Evolutionary conservation across 2,329 filamentous ascomycete genomes (phyloP).

Genomic region (Shiraia sp.): DNA sequence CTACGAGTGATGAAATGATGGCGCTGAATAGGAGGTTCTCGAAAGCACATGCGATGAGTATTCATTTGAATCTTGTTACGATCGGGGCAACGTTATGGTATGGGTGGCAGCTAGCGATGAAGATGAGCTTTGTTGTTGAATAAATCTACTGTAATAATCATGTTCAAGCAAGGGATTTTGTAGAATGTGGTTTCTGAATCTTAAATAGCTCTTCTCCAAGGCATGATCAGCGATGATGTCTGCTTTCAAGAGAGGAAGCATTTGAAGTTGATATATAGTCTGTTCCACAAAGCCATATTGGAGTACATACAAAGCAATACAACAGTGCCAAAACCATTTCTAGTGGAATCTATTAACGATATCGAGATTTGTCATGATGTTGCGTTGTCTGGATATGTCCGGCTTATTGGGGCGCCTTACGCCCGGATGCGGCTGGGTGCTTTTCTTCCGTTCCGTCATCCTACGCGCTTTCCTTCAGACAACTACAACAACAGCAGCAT

Average conservation of each 20-base stretch:
- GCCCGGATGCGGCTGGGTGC: not conserved
- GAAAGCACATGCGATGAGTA: conserved; percentile 47
- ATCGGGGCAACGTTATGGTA: conserved; percentile 37
- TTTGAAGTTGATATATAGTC: too few species aligned
- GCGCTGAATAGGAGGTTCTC: conserved; percentile 41
- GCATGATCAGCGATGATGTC: too few species aligned
- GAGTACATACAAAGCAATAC: too few species aligned
- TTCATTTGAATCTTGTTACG: conserved; percentile 49
- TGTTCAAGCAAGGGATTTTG: not conserved
- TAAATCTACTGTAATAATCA: not conserved
- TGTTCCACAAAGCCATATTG: too few species aligned
- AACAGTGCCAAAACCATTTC: too few species aligned
- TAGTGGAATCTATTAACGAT: too few species aligned
- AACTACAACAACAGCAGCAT: conserved; percentile 2
- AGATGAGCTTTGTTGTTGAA: conserved; percentile 12
- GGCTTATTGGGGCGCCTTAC: too few species aligned
- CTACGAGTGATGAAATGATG: conserved; percentile 20
- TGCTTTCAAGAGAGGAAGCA: too few species aligned
- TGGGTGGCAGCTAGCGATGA: conserved; percentile 26
- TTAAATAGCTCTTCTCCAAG: not conserved
- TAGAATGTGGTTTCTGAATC: not conserved
- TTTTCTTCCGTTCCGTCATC: conserved; percentile 11
- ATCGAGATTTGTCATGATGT: too few species aligned
- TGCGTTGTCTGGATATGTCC: too few species aligned
- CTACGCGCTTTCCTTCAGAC: not conserved